Conservation (phyloP, 2,329 filamentous ascomycete species). For the Penicillium olsonii region DNA sequence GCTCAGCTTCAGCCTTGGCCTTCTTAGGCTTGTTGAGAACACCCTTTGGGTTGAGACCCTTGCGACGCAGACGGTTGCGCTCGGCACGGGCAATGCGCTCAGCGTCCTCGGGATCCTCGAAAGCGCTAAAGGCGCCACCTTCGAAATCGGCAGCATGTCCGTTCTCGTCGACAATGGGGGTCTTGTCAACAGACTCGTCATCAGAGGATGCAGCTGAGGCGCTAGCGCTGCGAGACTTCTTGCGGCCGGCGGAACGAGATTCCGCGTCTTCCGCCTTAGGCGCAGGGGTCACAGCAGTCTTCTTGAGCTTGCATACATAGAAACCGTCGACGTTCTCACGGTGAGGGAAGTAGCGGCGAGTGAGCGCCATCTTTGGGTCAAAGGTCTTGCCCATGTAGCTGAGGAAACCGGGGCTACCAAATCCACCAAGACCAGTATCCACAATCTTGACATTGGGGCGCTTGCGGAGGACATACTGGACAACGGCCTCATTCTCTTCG, state of each 20-base stretch:
- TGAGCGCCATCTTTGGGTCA: conserved; percentile 78
- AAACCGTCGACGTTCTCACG: conserved; percentile 96
- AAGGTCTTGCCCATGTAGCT: conserved; percentile 91
- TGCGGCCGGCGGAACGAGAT: conserved; percentile 25
- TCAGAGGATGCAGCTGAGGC: conserved; percentile 32
- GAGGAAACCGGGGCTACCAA: conserved; percentile 90
- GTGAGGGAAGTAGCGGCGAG: conserved; percentile 85
- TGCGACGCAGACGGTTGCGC: conserved; percentile 70
- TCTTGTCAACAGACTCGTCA: conserved; percentile 64
- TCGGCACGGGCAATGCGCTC: conserved; percentile 73
- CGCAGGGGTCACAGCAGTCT: conserved; percentile 72
- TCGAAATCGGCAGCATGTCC: conserved; percentile 31
- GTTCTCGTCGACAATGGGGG: conserved; percentile 59
- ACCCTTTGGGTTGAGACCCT: conserved; percentile 71
- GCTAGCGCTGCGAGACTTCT: conserved; percentile 22
- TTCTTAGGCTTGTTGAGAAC: conserved; percentile 45
- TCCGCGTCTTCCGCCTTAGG: conserved; percentile 26
- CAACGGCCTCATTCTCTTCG: conserved; percentile 91
- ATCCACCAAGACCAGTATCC: conserved; percentile 77
- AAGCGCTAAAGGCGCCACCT: conserved; percentile 67
- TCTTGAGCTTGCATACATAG: conserved; percentile 97
- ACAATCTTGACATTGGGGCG: conserved; percentile 93
- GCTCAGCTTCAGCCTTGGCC: conserved; percentile 27
- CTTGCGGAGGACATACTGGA: conserved; percentile 88
- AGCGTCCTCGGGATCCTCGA: conserved; percentile 72